Evolutionary conservation across 768 basidiomycete species (phyloP).

Genomic region (Crepidotus variabilis): DNA sequence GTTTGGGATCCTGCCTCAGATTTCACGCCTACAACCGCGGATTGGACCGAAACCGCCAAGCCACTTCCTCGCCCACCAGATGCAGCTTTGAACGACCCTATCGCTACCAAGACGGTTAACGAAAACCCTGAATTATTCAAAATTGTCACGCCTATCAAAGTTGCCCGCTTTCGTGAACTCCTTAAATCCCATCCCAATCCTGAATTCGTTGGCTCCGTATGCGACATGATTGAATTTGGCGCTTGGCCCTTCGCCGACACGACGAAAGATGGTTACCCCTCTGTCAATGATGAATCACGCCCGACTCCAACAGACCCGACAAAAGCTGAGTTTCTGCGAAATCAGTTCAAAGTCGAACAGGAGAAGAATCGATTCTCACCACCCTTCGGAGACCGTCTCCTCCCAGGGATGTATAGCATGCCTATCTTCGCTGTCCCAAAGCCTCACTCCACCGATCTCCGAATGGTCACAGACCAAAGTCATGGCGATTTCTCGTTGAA

Average conservation of each 20-base stretch:
- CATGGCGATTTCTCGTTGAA: conserved; percentile 4
- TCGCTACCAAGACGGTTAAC: conserved; percentile 23
- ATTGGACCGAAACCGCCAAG: too few species aligned
- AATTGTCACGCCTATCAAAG: conserved; percentile 26
- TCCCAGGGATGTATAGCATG: conserved; percentile 6
- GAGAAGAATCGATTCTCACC: conserved; percentile 13
- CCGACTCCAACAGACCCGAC: too few species aligned
- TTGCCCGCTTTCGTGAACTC: conserved; percentile 8
- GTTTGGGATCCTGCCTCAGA: conserved; percentile 5
- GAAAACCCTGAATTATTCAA: conserved; percentile 31
- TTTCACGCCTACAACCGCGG: too few species aligned
- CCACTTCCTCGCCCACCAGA: too few species aligned
- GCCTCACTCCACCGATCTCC: too few species aligned
- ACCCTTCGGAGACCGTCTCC: not conserved
- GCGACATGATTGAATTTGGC: conserved; percentile 33
- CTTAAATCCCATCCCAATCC: conserved; percentile 34
- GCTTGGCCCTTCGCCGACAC: too few species aligned
- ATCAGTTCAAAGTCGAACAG: conserved; percentile 20
- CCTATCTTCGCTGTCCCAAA: conserved; percentile 25
- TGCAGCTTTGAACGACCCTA: too few species aligned
- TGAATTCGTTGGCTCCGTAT: conserved; percentile 33
- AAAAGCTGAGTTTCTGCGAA: conserved; percentile 18
- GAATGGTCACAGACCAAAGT: conserved; percentile 36
- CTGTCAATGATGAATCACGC: too few species aligned
- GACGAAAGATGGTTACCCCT: too few species aligned